phyloP scores from a whole-genome alignment of 495 filamentous ascomycete species.

The Chaetomium fimeti region DNA sequence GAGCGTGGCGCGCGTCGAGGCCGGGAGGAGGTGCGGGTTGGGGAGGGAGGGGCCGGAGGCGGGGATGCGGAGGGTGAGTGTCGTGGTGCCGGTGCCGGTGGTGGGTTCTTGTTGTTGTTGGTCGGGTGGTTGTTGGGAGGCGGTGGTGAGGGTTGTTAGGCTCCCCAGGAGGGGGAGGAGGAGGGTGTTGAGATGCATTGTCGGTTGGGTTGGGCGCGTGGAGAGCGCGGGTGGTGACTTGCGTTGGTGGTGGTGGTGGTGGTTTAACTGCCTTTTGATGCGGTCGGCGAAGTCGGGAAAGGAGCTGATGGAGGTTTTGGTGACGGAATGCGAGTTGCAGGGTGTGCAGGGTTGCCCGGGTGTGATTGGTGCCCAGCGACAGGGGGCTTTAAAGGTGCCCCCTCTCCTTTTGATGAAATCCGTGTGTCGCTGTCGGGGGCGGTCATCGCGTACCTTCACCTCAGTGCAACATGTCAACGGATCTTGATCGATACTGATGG shows the following conservation, averaged over 20 bases:
- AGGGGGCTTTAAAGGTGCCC: too few relatives aligned
- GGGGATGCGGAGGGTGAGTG: slow-evolving; percentile 47
- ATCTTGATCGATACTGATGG: too few relatives aligned
- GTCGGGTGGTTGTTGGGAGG: slow-evolving; percentile 13
- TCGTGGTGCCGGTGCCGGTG: slow-evolving; percentile 25
- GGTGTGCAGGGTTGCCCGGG: background rate
- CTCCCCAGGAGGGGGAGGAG: slow-evolving; percentile 21
- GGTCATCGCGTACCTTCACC: too few relatives aligned
- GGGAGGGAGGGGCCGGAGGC: slow-evolving; percentile 46
- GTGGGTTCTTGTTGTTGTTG: background rate
- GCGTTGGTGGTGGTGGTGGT: background rate
- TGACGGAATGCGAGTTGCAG: slow-evolving; percentile 20
- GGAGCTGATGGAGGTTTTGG: background rate
- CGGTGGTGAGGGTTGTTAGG: slow-evolving; percentile 13
- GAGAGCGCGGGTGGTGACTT: background rate
- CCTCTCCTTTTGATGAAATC: too few relatives aligned
- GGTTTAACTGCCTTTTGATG: background rate
- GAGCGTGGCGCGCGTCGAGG: slow-evolving; percentile 73
- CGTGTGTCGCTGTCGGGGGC: too few relatives aligned
- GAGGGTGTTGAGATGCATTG: too few relatives aligned
- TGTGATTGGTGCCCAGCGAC: slow-evolving; percentile 2
- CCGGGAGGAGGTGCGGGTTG: slow-evolving; percentile 57
- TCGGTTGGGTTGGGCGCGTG: too few relatives aligned
- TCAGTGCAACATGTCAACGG: too few relatives aligned
- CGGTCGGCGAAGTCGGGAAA: background rate